phyloP scores from a whole-genome alignment of 2,329 filamentous ascomycete species.

The Chaetomiaceae sp. region DNA sequence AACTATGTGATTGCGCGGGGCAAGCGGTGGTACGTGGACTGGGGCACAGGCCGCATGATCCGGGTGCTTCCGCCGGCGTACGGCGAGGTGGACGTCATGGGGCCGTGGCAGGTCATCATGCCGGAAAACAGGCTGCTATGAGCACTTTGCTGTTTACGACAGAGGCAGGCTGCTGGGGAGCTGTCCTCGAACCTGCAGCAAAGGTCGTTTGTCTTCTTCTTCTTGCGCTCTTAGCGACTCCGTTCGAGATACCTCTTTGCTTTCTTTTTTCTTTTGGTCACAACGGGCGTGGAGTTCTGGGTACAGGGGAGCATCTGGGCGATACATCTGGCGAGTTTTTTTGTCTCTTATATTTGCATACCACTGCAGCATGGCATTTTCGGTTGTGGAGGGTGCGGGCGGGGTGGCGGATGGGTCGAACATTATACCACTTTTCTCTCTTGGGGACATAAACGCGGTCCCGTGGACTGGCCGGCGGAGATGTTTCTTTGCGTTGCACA shows the following conservation, averaged over 20 bases:
- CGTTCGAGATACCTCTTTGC: slow-evolving; percentile 3
- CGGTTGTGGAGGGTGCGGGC: background rate
- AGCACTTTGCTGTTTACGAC: slow-evolving; percentile 8
- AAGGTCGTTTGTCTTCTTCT: background rate
- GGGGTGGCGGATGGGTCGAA: background rate
- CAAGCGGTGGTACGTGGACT: slow-evolving; percentile 56
- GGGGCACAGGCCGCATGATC: slow-evolving; percentile 51
- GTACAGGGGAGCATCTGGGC: slow-evolving; percentile 14
- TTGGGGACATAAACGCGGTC: background rate
- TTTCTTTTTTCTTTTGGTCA: slow-evolving; percentile 7
- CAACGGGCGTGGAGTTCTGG: slow-evolving; percentile 10
- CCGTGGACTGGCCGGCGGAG: too few species aligned
- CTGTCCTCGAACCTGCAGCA: background rate
- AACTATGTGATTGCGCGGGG: slow-evolving; percentile 54
- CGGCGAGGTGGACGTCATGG: slow-evolving; percentile 46
- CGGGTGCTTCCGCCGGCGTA: slow-evolving; percentile 51
- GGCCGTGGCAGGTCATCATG: slow-evolving; percentile 46
- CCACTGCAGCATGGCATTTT: slow-evolving; percentile 9
- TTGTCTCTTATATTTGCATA: slow-evolving; percentile 18
- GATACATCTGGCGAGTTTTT: slow-evolving; percentile 10
- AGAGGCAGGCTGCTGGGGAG: background rate
- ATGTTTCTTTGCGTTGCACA: background rate
- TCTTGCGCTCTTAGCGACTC: background rate
- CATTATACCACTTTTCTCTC: slow-evolving; percentile 17
- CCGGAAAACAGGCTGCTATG: slow-evolving; percentile 46